phyloP scores from a whole-genome alignment of 192 early-diverging fungal genomes.

The Anaeromyces robustus region DNA sequence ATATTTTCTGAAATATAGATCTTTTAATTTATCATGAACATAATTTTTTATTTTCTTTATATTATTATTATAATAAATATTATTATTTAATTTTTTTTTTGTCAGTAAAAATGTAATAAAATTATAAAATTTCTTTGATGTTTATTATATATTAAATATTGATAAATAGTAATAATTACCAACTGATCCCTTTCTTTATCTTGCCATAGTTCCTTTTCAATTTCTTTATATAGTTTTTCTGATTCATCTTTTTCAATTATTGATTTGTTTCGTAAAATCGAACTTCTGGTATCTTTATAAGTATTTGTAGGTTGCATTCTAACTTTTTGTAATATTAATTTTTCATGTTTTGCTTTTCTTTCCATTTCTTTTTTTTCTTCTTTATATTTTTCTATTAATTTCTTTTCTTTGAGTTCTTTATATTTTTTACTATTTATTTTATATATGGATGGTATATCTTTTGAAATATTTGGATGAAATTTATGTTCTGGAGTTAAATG shows the following conservation, averaged over 20 bases:
- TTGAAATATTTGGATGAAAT: background rate
- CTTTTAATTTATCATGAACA: background rate
- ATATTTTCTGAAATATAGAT: background rate
- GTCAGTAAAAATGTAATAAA: background rate
- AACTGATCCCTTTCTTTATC: background rate
- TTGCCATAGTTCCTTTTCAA: background rate
- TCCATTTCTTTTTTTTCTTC: background rate
- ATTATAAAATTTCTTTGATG: too few relatives aligned
- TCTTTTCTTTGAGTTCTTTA: background rate
- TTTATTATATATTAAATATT: too few relatives aligned
- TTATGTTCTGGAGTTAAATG: background rate
- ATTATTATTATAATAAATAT: too few relatives aligned
- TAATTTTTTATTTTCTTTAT: background rate
- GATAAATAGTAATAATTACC: background rate
- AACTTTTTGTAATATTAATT: background rate
- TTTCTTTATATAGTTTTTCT: background rate
- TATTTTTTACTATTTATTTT: background rate
- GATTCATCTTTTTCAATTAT: background rate
- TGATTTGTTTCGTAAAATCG: background rate
- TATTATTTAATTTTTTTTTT: background rate
- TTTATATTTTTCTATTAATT: background rate
- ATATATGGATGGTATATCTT: background rate
- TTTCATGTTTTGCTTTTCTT: background rate
- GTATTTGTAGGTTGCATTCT: background rate
- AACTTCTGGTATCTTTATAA: background rate